A percentile compares a stretch with the other conserved stretches of the same genome.
Conservation (phyloP, 148 eudicot genomes). For the Rheum nobile region DNA sequence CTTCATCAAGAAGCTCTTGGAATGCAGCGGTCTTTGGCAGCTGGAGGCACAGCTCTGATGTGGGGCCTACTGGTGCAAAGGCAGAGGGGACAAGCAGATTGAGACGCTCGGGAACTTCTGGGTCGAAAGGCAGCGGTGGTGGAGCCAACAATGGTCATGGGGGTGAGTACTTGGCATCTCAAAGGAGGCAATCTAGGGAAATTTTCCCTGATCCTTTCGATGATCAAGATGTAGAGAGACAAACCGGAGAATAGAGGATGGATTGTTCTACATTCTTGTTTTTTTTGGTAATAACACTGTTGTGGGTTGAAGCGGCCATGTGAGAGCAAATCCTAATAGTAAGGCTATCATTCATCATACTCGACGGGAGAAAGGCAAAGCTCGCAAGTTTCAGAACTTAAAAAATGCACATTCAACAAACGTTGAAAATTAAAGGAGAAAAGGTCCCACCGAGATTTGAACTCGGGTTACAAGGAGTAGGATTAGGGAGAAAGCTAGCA, state of each 20-base stretch:
- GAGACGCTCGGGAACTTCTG: conserved; percentile 43
- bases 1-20: conserved; percentile 90
- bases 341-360: too few relatives aligned
- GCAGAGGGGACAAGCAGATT: conserved; percentile 44
- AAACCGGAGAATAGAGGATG: not conserved
- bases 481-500: too few relatives aligned
- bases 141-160: conserved; percentile 22
- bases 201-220: conserved; percentile 41
- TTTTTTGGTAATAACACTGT: not conserved
- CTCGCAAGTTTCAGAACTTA: too few relatives aligned
- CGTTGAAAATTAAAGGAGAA: too few relatives aligned
- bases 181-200: conserved; percentile 54
- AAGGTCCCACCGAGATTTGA: too few relatives aligned
- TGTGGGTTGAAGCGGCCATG: not conserved
- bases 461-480: too few relatives aligned
- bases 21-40: conserved; percentile 88
- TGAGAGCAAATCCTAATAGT: not conserved
- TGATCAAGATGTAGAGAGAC: not conserved
- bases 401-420: too few relatives aligned
- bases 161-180: conserved; percentile 42
- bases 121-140: conserved; percentile 54
- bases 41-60: conserved; percentile 87
- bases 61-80: conserved; percentile 17
- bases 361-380: too few relatives aligned
- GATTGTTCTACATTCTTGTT: not conserved